Conservation (phyloP, 139 green algal species). For the Edaphochlamys debaryana region DNA sequence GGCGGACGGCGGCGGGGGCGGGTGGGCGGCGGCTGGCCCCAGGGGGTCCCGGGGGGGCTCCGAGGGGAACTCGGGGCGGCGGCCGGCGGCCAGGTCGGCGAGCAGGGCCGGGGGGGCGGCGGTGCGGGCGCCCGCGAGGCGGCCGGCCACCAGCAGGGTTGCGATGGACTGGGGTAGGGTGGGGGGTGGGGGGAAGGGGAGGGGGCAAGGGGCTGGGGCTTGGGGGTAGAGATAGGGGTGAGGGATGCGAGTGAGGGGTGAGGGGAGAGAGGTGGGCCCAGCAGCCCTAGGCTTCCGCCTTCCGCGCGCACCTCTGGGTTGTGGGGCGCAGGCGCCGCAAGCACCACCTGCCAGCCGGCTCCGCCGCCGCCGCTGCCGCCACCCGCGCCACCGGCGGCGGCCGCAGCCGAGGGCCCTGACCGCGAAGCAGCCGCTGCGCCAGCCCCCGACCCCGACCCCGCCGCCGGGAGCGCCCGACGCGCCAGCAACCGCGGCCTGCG, state of each 20-base stretch:
- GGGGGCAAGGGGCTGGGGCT: not conserved
- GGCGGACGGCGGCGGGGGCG: too few species aligned
- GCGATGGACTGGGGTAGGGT: not conserved
- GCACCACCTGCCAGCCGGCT: slow-evolving; percentile 14
- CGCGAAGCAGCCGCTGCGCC: not conserved
- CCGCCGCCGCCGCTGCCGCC: too few species aligned
- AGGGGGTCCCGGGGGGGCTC: too few species aligned
- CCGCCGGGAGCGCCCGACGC: not conserved
- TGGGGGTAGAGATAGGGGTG: not conserved
- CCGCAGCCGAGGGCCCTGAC: not conserved
- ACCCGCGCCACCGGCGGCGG: not conserved
- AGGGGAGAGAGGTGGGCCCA: not conserved
- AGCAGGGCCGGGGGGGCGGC: slow-evolving; percentile 23
- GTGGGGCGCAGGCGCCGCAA: slow-evolving; percentile 9
- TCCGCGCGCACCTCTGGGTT: slow-evolving; percentile 19
- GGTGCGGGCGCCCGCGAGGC: slow-evolving; percentile 1
- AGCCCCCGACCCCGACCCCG: too few species aligned
- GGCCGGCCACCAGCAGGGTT: slow-evolving; percentile 7
- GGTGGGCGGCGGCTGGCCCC: too few species aligned
- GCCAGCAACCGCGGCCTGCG: not conserved
- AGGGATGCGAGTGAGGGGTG: too few species aligned
- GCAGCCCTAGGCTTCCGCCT: not conserved
- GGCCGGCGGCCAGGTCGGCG: not conserved
- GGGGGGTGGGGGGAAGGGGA: not conserved
- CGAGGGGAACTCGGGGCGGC: too few species aligned